Evolutionary conservation across 129 eudicot genomes (phyloP).

Genomic region (Dittrichia graveolens): DNA sequence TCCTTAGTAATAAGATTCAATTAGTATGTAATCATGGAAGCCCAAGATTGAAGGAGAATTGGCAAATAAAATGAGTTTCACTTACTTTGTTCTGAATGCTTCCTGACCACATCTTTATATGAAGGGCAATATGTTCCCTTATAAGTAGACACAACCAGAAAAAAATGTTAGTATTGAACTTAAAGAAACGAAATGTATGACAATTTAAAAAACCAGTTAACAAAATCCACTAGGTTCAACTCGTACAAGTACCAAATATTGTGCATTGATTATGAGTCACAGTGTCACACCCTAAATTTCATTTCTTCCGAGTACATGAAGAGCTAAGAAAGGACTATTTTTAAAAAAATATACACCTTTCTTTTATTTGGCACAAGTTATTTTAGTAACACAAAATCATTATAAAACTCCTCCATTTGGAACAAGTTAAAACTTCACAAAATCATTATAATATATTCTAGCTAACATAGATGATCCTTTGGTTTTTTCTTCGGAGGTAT

Average conservation of each 20-base stretch:
- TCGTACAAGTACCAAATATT: background rate
- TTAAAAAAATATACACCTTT: background rate
- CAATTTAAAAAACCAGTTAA: slow-evolving; percentile 5
- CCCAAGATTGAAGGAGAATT: background rate
- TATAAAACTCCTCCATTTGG: background rate
- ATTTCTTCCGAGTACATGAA: background rate
- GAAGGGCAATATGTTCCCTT: slow-evolving; percentile 44
- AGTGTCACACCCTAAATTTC: slow-evolving; percentile 3
- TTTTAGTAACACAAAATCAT: background rate
- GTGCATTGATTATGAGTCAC: background rate
- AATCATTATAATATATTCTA: background rate
- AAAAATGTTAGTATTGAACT: slow-evolving; percentile 12
- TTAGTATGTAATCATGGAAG: slow-evolving; percentile 2
- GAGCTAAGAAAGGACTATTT: background rate
- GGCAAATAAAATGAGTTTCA: background rate
- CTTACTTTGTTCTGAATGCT: slow-evolving; percentile 43
- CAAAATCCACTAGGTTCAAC: background rate
- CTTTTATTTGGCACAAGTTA: background rate
- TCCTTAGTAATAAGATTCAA: background rate
- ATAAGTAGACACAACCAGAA: slow-evolving; percentile 21
- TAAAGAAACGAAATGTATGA: slow-evolving; percentile 7
- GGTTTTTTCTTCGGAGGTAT: background rate
- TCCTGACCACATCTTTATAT: slow-evolving; percentile 31
- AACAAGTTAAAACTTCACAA: background rate
- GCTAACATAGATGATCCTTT: too few relatives aligned